Evolutionary conservation across 495 filamentous ascomycete species (phyloP).

Genomic region (Ascodesmis nigricans): DNA sequence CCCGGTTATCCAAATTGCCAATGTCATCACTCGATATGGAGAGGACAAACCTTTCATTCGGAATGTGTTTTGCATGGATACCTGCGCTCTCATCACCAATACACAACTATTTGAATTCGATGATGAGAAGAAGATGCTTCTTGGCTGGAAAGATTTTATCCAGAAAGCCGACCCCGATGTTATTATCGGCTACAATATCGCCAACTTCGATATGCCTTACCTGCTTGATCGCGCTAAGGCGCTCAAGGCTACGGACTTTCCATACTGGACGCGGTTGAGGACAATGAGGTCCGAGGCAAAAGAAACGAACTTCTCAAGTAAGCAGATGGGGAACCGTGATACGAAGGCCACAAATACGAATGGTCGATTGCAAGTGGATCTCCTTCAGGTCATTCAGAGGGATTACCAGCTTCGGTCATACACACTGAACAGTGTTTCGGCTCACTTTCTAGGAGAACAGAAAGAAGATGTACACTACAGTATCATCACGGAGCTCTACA

Average conservation of each 20-base stretch:
- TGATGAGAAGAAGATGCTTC: slow-evolving; percentile 65
- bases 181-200: slow-evolving; percentile 97
- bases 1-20: slow-evolving; percentile 95
- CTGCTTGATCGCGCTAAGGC: slow-evolving; percentile 73
- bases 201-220: slow-evolving; percentile 98
- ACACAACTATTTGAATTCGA: slow-evolving; percentile 74
- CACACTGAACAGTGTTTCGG: slow-evolving; percentile 87
- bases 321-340: slow-evolving; percentile 95
- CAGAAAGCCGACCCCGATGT: slow-evolving; percentile 86
- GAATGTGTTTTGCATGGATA: slow-evolving; percentile 88
- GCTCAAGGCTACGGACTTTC: slow-evolving; percentile 51
- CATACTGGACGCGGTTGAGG: slow-evolving; percentile 62
- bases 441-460: slow-evolving; percentile 92
- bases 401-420: slow-evolving; percentile 92
- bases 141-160: slow-evolving; percentile 72
- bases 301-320: slow-evolving; percentile 76
- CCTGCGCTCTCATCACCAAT: slow-evolving; percentile 77
- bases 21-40: slow-evolving; percentile 88
- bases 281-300: slow-evolving; percentile 41
- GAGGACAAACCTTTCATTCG: slow-evolving; percentile 87
- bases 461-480: slow-evolving; percentile 98
- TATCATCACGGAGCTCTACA: slow-evolving; percentile 96
- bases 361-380: slow-evolving; percentile 76
- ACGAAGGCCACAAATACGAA: slow-evolving; percentile 86
- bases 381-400: slow-evolving; percentile 78